A percentile compares a stretch with the other conserved stretches of the same genome.
phyloP scores from a whole-genome alignment of 2,329 filamentous ascomycete genomes.

The Zasmidium angulare region DNA sequence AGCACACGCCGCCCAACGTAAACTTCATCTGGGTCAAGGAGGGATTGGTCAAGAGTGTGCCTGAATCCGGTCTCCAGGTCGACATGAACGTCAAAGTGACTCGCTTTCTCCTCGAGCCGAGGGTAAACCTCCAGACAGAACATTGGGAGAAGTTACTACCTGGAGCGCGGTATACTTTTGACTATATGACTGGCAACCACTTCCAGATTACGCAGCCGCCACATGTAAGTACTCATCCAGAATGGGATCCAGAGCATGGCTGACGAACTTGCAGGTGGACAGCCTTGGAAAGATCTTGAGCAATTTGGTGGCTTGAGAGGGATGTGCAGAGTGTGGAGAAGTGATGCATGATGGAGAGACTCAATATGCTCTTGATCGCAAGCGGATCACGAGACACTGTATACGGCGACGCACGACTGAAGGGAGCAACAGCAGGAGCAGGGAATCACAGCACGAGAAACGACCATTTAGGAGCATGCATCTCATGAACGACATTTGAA shows the following conservation, averaged over 20 bases:
- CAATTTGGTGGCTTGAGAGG: not conserved
- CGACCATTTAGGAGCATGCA: too few species aligned
- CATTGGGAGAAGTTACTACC: slow-evolving; percentile 33
- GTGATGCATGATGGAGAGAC: not conserved
- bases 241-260: not conserved
- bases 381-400: too few species aligned
- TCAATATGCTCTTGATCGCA: too few species aligned
- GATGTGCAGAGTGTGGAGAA: not conserved
- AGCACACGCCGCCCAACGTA: slow-evolving; percentile 28
- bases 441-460: too few species aligned
- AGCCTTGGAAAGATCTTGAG: slow-evolving; percentile 18
- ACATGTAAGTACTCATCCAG: slow-evolving; percentile 23
- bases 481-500: too few species aligned
- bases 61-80: slow-evolving; percentile 29
- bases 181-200: slow-evolving; percentile 35
- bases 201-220: slow-evolving; percentile 34
- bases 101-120: slow-evolving; percentile 32
- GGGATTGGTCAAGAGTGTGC: slow-evolving; percentile 30
- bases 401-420: too few species aligned
- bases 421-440: not conserved
- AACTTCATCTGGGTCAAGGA: slow-evolving; percentile 34
- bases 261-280: slow-evolving; percentile 14
- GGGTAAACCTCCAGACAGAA: slow-evolving; percentile 28
- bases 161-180: slow-evolving; percentile 26
- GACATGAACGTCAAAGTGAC: slow-evolving; percentile 33